Evolutionary conservation across 768 basidiomycete genomes (phyloP).

Genomic region (Suillus placidus): DNA sequence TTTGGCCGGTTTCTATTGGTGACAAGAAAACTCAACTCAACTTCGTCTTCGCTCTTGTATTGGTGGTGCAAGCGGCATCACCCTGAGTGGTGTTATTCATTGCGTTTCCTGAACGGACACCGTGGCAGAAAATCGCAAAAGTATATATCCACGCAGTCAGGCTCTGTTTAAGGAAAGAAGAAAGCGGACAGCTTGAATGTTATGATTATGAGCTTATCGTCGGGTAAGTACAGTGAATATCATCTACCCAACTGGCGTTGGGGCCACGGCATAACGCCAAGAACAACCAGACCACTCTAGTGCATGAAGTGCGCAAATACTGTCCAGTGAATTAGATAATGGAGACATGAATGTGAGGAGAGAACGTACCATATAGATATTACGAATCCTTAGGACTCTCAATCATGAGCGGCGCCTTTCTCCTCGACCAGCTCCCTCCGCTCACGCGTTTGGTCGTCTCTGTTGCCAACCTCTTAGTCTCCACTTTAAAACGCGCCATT

Average conservation of each 20-base stretch:
- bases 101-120: neutral
- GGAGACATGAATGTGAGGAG: neutral
- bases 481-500: slow-evolving; percentile 25
- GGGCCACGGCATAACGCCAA: neutral
- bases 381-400: slow-evolving; percentile 4
- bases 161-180: neutral
- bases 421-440: slow-evolving; percentile 11
- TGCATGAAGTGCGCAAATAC: neutral
- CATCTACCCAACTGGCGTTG: slow-evolving; percentile 5
- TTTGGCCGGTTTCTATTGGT: neutral
- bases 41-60: neutral
- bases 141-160: neutral
- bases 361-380: neutral
- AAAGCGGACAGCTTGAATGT: neutral
- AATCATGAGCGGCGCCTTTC: slow-evolving; percentile 5
- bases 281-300: neutral
- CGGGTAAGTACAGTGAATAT: slow-evolving; percentile 3
- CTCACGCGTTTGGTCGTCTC: slow-evolving; percentile 4
- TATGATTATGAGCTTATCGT: slow-evolving; percentile 5
- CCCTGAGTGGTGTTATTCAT: neutral
- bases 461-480: slow-evolving; percentile 16
- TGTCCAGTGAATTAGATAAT: neutral
- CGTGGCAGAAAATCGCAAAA: neutral
- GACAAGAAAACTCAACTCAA: neutral
- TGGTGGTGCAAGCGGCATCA: neutral